Base-by-base conservation (phyloP, 176 grass and related monocot species). In the Eleusine indica region DNA sequence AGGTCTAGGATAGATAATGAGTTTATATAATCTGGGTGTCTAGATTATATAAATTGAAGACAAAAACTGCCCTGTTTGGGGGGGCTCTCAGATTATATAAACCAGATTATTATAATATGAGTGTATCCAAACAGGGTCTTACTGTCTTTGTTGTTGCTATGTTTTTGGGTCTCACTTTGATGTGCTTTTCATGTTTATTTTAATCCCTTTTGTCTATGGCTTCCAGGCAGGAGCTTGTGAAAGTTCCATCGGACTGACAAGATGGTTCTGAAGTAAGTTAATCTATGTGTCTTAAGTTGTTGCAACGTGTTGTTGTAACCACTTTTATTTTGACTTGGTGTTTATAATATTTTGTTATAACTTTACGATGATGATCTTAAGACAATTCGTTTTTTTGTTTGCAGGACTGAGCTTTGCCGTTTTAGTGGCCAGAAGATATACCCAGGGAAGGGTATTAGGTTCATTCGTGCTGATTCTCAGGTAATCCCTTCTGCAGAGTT, bases 341-440 rank as follows among this genome's bases (percentile, higher is more conserved):
- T 18, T 29, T 54, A 22, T 73, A 15, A 71, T 17, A 72, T 17
- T 6, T 0, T 2, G 0, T 4, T n/a, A 25, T 29, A n/a, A 43
- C 68, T 69, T 68, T 32, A n/a, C 11, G 1, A 2, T 9, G 38
- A 17, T 77, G 37, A 40, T 66, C 9, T 71, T 5, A 74, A 22
- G 68, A 42, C 10, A 7, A 21, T 63, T 66, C 12, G 42, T 53
- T 71, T 11, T 64, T 88, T 68, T 43, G 12, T 39, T 52, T 66
- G 40, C 68, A 97, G 94, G 89, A 97, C 94, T 8, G 94, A 97
- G n/a, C 94, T 97, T 61, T 97, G 94, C 89, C 91, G 89, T 86
- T 97, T 97, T 74, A 97, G 94, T 43, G 91, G 94, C 16, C 84
- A 82, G 71, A 97, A 94, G 91, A 97, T 97, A 79, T 97, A 97